Conservation (phyloP, 2,329 filamentous ascomycete species). For the Botryotinia convoluta region DNA sequence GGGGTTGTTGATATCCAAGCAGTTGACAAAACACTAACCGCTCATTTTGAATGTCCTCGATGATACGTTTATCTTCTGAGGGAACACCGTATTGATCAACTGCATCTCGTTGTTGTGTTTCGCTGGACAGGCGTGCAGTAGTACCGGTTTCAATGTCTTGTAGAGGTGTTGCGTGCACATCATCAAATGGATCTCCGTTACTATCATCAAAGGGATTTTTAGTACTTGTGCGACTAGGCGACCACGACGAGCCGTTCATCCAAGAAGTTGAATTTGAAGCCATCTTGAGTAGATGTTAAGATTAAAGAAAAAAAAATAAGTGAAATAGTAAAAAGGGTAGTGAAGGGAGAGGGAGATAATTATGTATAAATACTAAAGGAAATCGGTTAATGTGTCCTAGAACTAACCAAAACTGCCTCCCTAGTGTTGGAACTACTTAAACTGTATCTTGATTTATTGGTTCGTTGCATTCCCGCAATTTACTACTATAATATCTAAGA, state of each 20-base stretch:
- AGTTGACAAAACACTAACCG: conserved; percentile 6
- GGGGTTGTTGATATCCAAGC: background rate
- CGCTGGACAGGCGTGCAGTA: conserved; percentile 7
- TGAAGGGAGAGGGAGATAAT: background rate
- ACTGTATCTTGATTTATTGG: background rate
- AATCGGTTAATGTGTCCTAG: background rate
- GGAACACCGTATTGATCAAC: conserved; percentile 10
- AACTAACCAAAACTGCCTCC: background rate
- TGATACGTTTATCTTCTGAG: conserved; percentile 15
- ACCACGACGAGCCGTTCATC: background rate
- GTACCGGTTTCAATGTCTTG: background rate
- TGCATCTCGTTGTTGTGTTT: conserved; percentile 18
- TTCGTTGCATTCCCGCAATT: too few relatives aligned
- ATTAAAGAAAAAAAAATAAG: background rate
- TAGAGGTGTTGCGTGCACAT: background rate
- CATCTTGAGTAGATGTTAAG: background rate
- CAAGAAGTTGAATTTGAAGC: background rate
- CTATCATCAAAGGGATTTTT: background rate
- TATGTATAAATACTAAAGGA: background rate
- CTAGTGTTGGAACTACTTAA: background rate
- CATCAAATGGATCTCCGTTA: conserved; percentile 8
- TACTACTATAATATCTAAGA: too few relatives aligned
- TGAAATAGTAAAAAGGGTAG: background rate
- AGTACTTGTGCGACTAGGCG: background rate
- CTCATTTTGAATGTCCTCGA: conserved; percentile 23